Conservation (phyloP, 2,329 filamentous ascomycete species). For the Biscogniauxia mediterranea region DNA sequence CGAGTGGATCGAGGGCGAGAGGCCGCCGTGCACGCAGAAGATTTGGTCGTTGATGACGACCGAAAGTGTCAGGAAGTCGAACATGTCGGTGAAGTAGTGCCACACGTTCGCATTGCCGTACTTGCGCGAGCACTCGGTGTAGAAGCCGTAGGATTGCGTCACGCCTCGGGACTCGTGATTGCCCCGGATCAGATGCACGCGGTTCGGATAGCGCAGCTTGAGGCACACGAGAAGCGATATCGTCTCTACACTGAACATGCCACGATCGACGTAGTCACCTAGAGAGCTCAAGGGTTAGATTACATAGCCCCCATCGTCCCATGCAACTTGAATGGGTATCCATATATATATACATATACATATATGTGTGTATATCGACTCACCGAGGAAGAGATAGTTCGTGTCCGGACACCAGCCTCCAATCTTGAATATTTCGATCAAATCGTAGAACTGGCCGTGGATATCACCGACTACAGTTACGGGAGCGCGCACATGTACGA, state of each 20-base stretch:
- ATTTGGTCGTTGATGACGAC: constrained; percentile 99
- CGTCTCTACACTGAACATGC: constrained; percentile 97
- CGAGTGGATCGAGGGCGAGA: constrained; percentile 89
- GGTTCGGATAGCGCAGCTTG: constrained; percentile 92
- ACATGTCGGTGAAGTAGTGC: constrained; percentile 99
- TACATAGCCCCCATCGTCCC: not conserved
- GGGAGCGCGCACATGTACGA: constrained; percentile 92
- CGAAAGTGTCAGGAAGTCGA: constrained; percentile 93
- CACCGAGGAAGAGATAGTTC: constrained; percentile 96
- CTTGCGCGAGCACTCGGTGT: constrained; percentile 96
- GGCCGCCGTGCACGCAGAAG: constrained; percentile 93
- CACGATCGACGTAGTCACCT: constrained; percentile 98
- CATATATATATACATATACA: no score
- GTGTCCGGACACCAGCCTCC: constrained; percentile 96
- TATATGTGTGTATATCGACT: constrained; percentile 11
- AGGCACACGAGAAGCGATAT: constrained; percentile 97
- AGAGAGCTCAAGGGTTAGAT: constrained; percentile 10
- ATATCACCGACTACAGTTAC: constrained; percentile 98
- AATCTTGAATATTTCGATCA: constrained; percentile 99
- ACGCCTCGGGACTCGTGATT: constrained; percentile 98
- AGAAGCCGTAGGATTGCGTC: constrained; percentile 98
- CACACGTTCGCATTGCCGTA: constrained; percentile 98
- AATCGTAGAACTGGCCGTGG: constrained; percentile 97
- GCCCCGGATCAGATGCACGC: constrained; percentile 92
- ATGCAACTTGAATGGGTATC: no score